Base-by-base conservation (phyloP, 1,284 basidiomycete genomes). In the Sphagnurus paluster region DNA sequence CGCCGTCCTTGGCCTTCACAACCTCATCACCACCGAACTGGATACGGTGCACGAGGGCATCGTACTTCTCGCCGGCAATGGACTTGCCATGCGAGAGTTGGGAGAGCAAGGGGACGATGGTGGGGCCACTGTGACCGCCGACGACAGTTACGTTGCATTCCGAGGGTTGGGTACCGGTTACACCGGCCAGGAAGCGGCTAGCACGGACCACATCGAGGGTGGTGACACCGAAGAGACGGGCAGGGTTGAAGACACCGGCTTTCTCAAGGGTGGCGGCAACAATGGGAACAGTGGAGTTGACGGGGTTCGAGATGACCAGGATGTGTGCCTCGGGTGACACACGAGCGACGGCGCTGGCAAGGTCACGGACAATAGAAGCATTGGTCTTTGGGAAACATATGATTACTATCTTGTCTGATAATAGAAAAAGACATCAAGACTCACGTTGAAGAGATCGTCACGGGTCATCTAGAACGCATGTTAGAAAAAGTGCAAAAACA, bases 361-460 rank as follows among this genome's bases (percentile, higher is more conserved):
- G 89, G 76, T 97, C 94, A 48, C 94, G 91, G 61, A 98, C 93
- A 68, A 99, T 96, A 53, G 90, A 93, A 45, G 93, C 93, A 67
- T 96, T 95, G 56, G 91, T 94, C 89, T 90, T n/a, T n/a, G n/a
- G n/a, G n/a, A n/a, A n/a, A 50, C 6, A 40, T 17, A 33, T 30
- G 17, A 40, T 14, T 14, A 34, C 44, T 32, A 46, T 39, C 23
- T 42, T 37, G 23, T 42, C 30, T 39, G 21, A 49, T 17, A 25
- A 8, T 17, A 10, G n/a, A 17, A 26, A 24, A 25, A 32, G 23
- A 20, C 25, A 24, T 14, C 29, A 35, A 45, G 5, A 33, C 19
- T 66, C 61, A 93, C 92, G 77, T 95, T 96, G 87, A 99, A 99
- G 54, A 99, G 90, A 69, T 99, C 96, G 68, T 99, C 96, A 75